Evolutionary conservation across 176 grass and related monocot genomes (phyloP), one percentile per base, ranked within the genome.

Genomic region (Rhipidocladum racemiflorum): DNA sequence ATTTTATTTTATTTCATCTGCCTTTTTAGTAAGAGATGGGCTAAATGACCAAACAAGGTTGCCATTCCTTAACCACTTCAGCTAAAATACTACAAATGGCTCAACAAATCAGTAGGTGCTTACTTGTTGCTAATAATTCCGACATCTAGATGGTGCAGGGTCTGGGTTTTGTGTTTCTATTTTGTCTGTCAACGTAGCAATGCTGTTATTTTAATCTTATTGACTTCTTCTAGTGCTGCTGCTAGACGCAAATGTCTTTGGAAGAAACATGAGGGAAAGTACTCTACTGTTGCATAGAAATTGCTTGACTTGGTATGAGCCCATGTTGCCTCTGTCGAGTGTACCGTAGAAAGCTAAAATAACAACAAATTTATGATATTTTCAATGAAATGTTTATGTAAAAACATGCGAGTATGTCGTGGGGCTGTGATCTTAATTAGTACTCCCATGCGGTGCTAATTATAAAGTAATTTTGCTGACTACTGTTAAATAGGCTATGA

Each of bases 221-320:
- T 77, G 74, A 70, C 74, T 34, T 27, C 9, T 35, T 77, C 25
- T 12, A 2, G 7, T 7, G 43, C 39, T 13, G 25, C 25, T 59
- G 49, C 13, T 76, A 68, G 61, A 84, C 63, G 72, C 63, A 46
- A 59, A n/a, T 39, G 73, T 57, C 48, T 72, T 69, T 48, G 64
- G 39, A 85, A 44, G 83, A 69, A 61, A 69, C 64, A 62, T 70
- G 68, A 77, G 50, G 61, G 49, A 77, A 85, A 24, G 64, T 36
- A 9, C 74, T 36, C 72, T 10, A 13, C 27, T 14, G 27, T 76
- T 84, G 72, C 82, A 44, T 15, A 32, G 62, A 84, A 68, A 45
- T 13, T 23, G 72, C 49, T 68, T 5, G 50, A 70, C 36, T 65
- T 39, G 54, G 21, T 57, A 24, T 24, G 54, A 32, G 17, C 5